Evolutionary conservation across 257 asterid species (phyloP).

Genomic region (Phtheirospermum japonicum): DNA sequence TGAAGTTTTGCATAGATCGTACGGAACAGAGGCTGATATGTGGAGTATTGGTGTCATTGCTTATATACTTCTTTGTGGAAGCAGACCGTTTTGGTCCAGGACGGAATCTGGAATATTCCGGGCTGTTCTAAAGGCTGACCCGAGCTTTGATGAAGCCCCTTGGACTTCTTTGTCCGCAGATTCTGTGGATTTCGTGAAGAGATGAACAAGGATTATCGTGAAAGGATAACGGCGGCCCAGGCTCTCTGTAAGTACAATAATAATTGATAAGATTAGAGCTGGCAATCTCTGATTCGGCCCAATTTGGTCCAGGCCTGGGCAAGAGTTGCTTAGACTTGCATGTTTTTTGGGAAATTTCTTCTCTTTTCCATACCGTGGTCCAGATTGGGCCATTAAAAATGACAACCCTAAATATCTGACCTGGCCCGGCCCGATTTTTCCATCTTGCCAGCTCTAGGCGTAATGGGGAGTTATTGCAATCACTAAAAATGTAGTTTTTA

Average conservation of each 20-base stretch:
- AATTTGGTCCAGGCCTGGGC: too few species aligned
- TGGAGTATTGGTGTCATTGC: slow-evolving; percentile 97
- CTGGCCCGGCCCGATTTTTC: too few species aligned
- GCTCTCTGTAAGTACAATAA: slow-evolving; percentile 65
- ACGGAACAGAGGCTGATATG: slow-evolving; percentile 94
- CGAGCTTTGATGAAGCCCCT: slow-evolving; percentile 66
- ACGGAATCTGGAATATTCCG: slow-evolving; percentile 73
- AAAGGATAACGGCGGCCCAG: slow-evolving; percentile 83
- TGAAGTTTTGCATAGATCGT: slow-evolving; percentile 82
- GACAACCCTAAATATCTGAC: too few species aligned
- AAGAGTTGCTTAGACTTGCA: too few species aligned
- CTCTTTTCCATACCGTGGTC: too few species aligned
- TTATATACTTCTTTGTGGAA: slow-evolving; percentile 86
- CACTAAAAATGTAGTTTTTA: too few species aligned
- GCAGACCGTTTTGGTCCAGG: slow-evolving; percentile 78
- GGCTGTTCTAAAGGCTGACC: slow-evolving; percentile 52
- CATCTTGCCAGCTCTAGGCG: too few species aligned
- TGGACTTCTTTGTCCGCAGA: slow-evolving; percentile 82
- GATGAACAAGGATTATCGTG: slow-evolving; percentile 86
- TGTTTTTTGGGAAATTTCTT: too few species aligned
- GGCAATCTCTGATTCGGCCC: too few species aligned
- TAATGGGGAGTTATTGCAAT: too few species aligned
- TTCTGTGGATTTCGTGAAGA: slow-evolving; percentile 81
- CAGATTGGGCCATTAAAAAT: too few species aligned
- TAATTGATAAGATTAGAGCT: too few species aligned